phyloP scores from a whole-genome alignment of 345 rosid genomes.

The Isatis tinctoria region DNA sequence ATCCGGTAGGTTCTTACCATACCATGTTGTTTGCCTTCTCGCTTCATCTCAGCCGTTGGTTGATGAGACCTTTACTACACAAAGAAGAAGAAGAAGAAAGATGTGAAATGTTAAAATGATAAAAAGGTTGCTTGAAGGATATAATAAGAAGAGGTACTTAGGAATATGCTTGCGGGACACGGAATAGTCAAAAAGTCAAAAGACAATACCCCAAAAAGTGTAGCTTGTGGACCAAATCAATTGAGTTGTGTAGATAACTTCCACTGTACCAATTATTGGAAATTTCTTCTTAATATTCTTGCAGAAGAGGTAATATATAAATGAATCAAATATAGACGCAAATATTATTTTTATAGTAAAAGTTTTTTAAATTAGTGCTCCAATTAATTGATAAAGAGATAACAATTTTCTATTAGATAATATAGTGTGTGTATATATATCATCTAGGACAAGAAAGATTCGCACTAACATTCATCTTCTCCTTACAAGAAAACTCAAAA shows the following conservation, averaged over 20 bases:
- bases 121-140: slow-evolving; percentile 27
- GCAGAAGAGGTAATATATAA: background rate
- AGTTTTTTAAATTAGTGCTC: background rate
- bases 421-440: background rate
- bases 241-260: slow-evolving; percentile 28
- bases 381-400: background rate
- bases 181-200: slow-evolving; percentile 6
- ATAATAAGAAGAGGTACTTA: slow-evolving; percentile 3
- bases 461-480: too few relatives aligned
- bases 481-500: background rate
- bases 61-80: background rate
- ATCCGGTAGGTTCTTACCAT: slow-evolving; percentile 52
- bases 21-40: slow-evolving; percentile 76
- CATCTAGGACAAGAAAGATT: background rate
- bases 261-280: background rate
- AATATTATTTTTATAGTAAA: background rate
- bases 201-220: background rate
- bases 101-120: slow-evolving; percentile 13
- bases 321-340: background rate
- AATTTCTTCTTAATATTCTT: background rate
- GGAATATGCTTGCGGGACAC: slow-evolving; percentile 35
- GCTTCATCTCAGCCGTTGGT: slow-evolving; percentile 42
- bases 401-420: background rate
- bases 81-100: background rate
- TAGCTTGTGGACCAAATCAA: slow-evolving; percentile 27